These are phyloP conservation scores for Fusarium sp. DNA, from an alignment of 2,329 filamentous ascomycete genomes.

Conservation along the genomic window DNA sequence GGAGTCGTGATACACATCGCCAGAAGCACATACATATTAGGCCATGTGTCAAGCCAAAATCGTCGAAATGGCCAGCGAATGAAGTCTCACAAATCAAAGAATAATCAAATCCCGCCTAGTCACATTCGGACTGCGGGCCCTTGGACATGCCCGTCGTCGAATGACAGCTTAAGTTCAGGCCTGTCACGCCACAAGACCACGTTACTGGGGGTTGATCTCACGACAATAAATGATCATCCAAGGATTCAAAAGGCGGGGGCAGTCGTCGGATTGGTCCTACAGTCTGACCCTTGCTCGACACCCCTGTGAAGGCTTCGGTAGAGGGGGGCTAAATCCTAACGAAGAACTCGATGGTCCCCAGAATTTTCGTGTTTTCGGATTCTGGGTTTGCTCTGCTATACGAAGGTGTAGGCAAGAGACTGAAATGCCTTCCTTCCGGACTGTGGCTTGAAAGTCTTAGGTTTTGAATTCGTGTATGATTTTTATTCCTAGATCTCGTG, in stretches of 20 bases:
- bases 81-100: too few relatives aligned
- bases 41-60: too few relatives aligned
- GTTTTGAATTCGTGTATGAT: not conserved
- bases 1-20: too few relatives aligned
- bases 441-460: not conserved
- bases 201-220: constrained; percentile 13
- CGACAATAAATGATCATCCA: constrained; percentile 16
- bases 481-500: not conserved
- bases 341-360: constrained; percentile 40
- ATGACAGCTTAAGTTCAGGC: constrained; percentile 11
- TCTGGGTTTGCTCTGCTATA: constrained; percentile 36
- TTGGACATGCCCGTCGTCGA: not conserved
- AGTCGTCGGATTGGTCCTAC: constrained; percentile 9
- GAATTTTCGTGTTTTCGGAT: constrained; percentile 29
- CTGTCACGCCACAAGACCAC: constrained; percentile 20
- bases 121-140: not conserved
- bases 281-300: not conserved
- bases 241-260: constrained; percentile 22
- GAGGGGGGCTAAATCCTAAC: constrained; percentile 36
- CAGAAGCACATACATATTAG: too few relatives aligned
- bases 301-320: not conserved
- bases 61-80: too few relatives aligned
- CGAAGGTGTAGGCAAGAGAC: not conserved
- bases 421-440: not conserved
- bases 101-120: too few relatives aligned